These are phyloP conservation scores for Penicillium sp. DNA, from an alignment of 2,329 filamentous ascomycete genomes.

Conservation along the genomic window DNA sequence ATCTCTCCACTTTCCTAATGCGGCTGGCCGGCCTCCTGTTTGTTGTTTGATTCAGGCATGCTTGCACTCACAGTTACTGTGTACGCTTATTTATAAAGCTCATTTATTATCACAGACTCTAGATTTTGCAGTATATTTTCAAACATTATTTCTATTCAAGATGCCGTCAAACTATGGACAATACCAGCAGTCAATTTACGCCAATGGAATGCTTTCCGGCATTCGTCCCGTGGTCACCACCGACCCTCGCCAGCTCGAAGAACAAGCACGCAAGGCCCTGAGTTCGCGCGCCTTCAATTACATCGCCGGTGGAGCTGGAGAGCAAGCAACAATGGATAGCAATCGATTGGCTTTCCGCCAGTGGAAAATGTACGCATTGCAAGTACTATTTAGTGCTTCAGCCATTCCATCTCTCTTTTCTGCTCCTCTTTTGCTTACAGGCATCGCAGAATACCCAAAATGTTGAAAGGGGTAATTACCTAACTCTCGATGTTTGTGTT, in stretches of 20 bases:
- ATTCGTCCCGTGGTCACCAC: slow-evolving; percentile 54
- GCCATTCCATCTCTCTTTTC: background rate
- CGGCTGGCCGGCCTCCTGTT: too few relatives aligned
- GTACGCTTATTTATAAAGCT: too few relatives aligned
- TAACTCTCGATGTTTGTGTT: background rate
- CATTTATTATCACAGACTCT: too few relatives aligned
- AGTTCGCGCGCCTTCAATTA: slow-evolving; percentile 54
- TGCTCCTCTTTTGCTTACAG: background rate
- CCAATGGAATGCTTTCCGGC: slow-evolving; percentile 49
- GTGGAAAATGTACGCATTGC: slow-evolving; percentile 38
- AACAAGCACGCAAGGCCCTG: slow-evolving; percentile 51
- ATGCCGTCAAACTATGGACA: slow-evolving; percentile 40
- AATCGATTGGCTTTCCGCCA: slow-evolving; percentile 57
- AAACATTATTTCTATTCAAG: background rate
- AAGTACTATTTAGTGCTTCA: background rate
- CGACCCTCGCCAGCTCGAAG: slow-evolving; percentile 55
- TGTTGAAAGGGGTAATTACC: slow-evolving; percentile 37
- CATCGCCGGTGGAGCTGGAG: slow-evolving; percentile 60
- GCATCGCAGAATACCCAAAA: slow-evolving; percentile 49
- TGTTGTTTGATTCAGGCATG: too few relatives aligned
- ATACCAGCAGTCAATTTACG: slow-evolving; percentile 50
- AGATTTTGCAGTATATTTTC: too few relatives aligned
- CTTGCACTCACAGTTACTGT: too few relatives aligned
- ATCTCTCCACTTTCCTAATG: too few relatives aligned
- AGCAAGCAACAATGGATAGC: slow-evolving; percentile 58